A percentile compares a stretch with the other conserved stretches of the same genome.
These are phyloP conservation scores for Boletus rubropictus DNA, from an alignment of 768 basidiomycete species.

Conservation along the genomic window DNA sequence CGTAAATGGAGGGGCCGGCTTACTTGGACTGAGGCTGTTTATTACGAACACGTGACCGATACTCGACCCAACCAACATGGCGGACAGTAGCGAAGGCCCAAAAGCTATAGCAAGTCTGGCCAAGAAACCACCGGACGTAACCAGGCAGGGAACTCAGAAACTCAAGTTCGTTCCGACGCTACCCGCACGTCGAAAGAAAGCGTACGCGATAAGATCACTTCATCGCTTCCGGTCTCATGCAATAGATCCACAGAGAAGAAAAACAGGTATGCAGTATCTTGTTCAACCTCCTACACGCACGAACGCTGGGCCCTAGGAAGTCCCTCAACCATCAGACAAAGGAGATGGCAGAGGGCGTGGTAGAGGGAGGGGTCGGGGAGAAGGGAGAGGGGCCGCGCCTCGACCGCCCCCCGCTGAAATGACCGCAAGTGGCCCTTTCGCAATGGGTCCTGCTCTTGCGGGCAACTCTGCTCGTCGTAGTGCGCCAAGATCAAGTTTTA, in stretches of 20 bases:
- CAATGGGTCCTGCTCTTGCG: conserved; percentile 74
- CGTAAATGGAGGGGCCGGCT: conserved; percentile 1
- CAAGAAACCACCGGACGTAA: conserved; percentile 64
- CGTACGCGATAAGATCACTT: conserved; percentile 44
- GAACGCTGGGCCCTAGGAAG: conserved; percentile 40
- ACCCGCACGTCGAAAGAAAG: conserved; percentile 72
- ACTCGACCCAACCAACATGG: conserved; percentile 16
- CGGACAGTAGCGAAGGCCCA: conserved; percentile 22
- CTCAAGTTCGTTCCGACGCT: conserved; percentile 78
- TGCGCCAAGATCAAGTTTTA: conserved; percentile 51
- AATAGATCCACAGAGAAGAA: conserved; percentile 44
- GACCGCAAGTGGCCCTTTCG: conserved; percentile 84
- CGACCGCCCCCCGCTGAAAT: conserved; percentile 55
- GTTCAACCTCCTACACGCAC: background rate
- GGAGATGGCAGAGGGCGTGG: conserved; percentile 47
- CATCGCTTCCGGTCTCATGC: conserved; percentile 9
- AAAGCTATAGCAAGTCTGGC: conserved; percentile 76
- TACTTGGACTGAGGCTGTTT: no score
- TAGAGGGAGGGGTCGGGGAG: conserved; percentile 47
- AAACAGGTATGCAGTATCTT: conserved; percentile 47
- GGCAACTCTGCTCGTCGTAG: conserved; percentile 48
- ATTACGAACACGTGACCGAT: conserved; percentile 17
- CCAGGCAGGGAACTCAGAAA: conserved; percentile 67
- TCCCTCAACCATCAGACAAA: conserved; percentile 31
- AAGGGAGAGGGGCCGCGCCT: conserved; percentile 42